A percentile compares a stretch with the other conserved stretches of the same genome.
Conservation (phyloP, 1,139 yeast species). For the Entelexis paramagnoliae region DNA sequence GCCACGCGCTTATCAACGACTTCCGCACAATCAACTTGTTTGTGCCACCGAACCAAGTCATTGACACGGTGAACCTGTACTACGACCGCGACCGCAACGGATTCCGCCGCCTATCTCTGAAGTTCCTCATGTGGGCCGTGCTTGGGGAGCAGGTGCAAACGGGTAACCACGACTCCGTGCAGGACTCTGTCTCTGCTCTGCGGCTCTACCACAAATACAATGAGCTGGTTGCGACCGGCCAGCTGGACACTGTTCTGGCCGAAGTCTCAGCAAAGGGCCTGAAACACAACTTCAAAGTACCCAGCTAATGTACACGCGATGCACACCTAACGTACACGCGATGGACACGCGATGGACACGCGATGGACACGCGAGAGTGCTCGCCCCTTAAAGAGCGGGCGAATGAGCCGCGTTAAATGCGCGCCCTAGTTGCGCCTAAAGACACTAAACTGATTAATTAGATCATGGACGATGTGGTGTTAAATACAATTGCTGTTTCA, state of each 20-base stretch:
- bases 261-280: constrained; percentile 71
- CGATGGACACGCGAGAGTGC: no score
- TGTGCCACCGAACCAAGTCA: constrained; percentile 72
- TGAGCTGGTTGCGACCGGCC: constrained; percentile 48
- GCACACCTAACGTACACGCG: no score
- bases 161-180: constrained; percentile 93
- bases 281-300: constrained; percentile 48
- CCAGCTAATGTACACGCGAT: constrained; percentile 31
- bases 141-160: constrained; percentile 70
- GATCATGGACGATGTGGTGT: not conserved
- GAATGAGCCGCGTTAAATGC: not conserved
- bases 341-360: no score
- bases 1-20: constrained; percentile 87
- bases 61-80: constrained; percentile 80
- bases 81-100: constrained; percentile 54
- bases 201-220: constrained; percentile 61
- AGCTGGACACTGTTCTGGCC: constrained; percentile 51
- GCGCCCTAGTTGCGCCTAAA: no score
- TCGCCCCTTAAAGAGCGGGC: no score
- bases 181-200: constrained; percentile 86
- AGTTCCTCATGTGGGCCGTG: constrained; percentile 75
- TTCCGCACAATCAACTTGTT: constrained; percentile 86
- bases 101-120: constrained; percentile 63
- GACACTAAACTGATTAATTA: not conserved
- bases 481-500: not conserved